Base-by-base conservation (phyloP, 768 basidiomycete genomes). In the Psilocybe tampanensis region DNA sequence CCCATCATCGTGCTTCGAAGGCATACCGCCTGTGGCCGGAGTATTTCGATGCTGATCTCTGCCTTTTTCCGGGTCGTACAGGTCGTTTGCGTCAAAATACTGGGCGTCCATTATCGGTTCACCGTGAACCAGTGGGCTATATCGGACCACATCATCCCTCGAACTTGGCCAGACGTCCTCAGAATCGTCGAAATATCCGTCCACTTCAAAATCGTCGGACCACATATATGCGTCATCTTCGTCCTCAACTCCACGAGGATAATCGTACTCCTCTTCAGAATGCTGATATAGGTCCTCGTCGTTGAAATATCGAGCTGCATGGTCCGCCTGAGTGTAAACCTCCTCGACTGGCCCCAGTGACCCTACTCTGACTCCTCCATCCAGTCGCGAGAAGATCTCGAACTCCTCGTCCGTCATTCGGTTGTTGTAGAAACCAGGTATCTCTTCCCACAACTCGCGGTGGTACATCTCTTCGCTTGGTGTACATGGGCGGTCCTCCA, bases 21-120 rank as follows among this genome's bases (percentile, higher is more conserved):
- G n/a, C 21, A 7, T 47, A 21, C 24, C 44, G 4, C 3, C 11
- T 45, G 8, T n/a, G n/a, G n/a, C 24, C 24, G 5, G 9, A 17
- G 6, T n/a, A 19, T 18, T 15, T 50, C 56, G 36, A 55, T 54
- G 4, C 18, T 15, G 29, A 44, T 61, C 13, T 49, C 49, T 12
- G 29, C 48, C 7, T 23, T 54, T 8, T 51, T 24, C 22, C 18
- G 24, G 43, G 23, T 56, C 60, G 21, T 54, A 57, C 42, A 61
- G 47, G 15, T 66, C 64, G 7, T 49, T 57, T n/a, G 58, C 60
- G 47, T 66, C 64, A 41, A 61, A 63, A 45, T 61, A 64, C 12
- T 55, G 57, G 22, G 23, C 53, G 18, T 58, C 50, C 9, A 39
- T 8, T 18, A 36, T 26, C 42, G 18, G 32, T 17, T 50, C 55